Conservation (phyloP, 2,329 filamentous ascomycete genomes). For the Lachnellula cervina region DNA sequence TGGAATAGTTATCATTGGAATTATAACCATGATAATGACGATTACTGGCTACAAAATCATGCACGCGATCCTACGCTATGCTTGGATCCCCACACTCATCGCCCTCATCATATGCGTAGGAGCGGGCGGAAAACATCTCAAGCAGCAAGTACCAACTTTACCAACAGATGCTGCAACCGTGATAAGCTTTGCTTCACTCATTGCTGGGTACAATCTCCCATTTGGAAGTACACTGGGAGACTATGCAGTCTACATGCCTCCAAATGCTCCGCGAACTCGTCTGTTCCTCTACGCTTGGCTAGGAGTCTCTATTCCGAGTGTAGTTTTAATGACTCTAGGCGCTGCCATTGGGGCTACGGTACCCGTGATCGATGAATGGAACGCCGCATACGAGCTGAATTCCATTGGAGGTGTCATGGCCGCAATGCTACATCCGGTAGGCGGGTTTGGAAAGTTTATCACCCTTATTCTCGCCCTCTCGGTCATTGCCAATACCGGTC, state of each 20-base stretch:
- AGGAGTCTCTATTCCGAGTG: slow-evolving; percentile 50
- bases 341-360: slow-evolving; percentile 60
- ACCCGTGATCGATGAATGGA: slow-evolving; percentile 48
- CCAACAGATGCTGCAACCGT: slow-evolving; percentile 42
- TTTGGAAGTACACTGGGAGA: slow-evolving; percentile 56
- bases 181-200: slow-evolving; percentile 54
- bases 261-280: slow-evolving; percentile 40
- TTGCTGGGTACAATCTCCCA: slow-evolving; percentile 60
- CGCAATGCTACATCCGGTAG: slow-evolving; percentile 53
- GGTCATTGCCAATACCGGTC: slow-evolving; percentile 54
- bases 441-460: slow-evolving; percentile 58
- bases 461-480: slow-evolving; percentile 54
- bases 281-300: slow-evolving; percentile 51
- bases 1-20: slow-evolving; percentile 49
- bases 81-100: slow-evolving; percentile 52
- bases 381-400: slow-evolving; percentile 47
- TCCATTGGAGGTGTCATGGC: slow-evolving; percentile 55
- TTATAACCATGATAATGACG: slow-evolving; percentile 54
- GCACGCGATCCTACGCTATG: slow-evolving; percentile 54
- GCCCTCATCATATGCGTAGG: slow-evolving; percentile 51
- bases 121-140: slow-evolving; percentile 46
- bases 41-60: slow-evolving; percentile 56
- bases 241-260: slow-evolving; percentile 56
- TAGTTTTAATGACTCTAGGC: slow-evolving; percentile 57
- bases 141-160: slow-evolving; percentile 40